These are phyloP conservation scores for Komagataea norvegica DNA, from an alignment of 1,139 yeast species.

Conservation along the genomic window DNA sequence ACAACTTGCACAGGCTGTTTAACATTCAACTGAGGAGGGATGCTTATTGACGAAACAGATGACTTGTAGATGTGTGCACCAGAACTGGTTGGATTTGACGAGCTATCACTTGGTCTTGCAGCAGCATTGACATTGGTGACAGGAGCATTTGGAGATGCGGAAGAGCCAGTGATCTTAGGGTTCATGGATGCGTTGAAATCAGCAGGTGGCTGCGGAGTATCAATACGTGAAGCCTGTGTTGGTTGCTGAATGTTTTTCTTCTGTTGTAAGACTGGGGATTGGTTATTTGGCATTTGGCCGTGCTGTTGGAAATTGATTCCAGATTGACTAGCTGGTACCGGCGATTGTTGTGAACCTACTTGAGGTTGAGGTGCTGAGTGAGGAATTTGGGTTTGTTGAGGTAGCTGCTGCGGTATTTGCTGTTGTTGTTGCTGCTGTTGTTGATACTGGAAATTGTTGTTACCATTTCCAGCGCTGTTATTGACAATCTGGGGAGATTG, in stretches of 20 bases:
- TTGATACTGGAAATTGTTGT: constrained; percentile 12
- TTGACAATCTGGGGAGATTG: constrained; percentile 9
- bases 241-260: constrained; percentile 10
- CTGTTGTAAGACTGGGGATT: constrained; percentile 16
- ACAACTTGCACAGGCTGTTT: constrained; percentile 60
- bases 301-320: constrained; percentile 14
- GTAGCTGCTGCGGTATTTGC: constrained; percentile 10
- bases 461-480: constrained; percentile 3
- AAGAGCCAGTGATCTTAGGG: constrained; percentile 19
- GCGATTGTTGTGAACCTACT: constrained; percentile 9
- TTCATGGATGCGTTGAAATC: constrained; percentile 17
- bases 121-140: constrained; percentile 41
- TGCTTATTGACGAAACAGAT: constrained; percentile 67
- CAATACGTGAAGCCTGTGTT: constrained; percentile 16
- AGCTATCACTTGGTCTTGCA: constrained; percentile 28
- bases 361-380: constrained; percentile 14
- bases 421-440: constrained; percentile 10
- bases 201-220: constrained; percentile 22
- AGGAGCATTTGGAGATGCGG: constrained; percentile 25
- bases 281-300: constrained; percentile 14
- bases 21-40: constrained; percentile 63
- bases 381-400: constrained; percentile 5
- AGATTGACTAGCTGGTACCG: neutral
- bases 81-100: constrained; percentile 26
- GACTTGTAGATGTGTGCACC: constrained; percentile 54